Percentiles rank a stretch among this genome's conserved stretches.
Evolutionary conservation across 495 filamentous ascomycete species (phyloP).

Genomic region (Chaetomidium leptoderma): DNA sequence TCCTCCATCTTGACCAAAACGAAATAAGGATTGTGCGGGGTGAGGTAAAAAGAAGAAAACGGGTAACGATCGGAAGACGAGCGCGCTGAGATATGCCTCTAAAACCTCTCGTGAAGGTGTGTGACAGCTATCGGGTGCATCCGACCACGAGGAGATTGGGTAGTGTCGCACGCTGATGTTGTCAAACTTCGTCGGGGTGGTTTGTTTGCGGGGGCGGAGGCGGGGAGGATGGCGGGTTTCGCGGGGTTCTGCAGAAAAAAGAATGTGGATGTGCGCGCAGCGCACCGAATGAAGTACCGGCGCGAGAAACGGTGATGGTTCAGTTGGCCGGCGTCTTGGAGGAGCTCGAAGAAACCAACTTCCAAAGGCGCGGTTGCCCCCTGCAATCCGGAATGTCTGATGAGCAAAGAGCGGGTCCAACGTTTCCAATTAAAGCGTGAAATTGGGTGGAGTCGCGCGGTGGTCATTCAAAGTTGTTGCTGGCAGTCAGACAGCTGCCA

Average conservation of each 20-base stretch:
- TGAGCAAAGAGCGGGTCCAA: constrained; percentile 15
- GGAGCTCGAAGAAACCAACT: constrained; percentile 13
- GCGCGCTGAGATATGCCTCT: neutral
- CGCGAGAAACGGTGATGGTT: constrained; percentile 7
- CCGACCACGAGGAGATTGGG: neutral
- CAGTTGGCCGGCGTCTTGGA: constrained; percentile 1
- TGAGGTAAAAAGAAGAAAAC: neutral
- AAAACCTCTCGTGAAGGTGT: neutral
- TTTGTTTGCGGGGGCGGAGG: too few species aligned
- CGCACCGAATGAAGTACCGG: constrained; percentile 8
- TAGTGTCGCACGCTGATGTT: constrained; percentile 11
- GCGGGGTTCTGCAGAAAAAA: constrained; percentile 3
- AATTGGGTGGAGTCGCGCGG: constrained; percentile 14
- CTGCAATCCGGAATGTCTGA: constrained; percentile 11
- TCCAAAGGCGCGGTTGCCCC: constrained; percentile 9
- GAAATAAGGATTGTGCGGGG: neutral
- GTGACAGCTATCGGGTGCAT: neutral
- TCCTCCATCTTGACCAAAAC: constrained; percentile 37
- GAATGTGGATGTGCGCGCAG: constrained; percentile 20
- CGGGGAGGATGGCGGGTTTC: neutral
- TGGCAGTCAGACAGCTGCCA: constrained; percentile 5
- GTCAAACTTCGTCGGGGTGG: neutral
- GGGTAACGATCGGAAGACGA: neutral
- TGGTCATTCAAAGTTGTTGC: neutral
- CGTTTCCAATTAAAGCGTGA: constrained; percentile 2